Evolutionary conservation across 768 basidiomycete genomes (phyloP), one percentile per base, ranked within the genome.

Genomic region (Filobasidium floriforme): DNA sequence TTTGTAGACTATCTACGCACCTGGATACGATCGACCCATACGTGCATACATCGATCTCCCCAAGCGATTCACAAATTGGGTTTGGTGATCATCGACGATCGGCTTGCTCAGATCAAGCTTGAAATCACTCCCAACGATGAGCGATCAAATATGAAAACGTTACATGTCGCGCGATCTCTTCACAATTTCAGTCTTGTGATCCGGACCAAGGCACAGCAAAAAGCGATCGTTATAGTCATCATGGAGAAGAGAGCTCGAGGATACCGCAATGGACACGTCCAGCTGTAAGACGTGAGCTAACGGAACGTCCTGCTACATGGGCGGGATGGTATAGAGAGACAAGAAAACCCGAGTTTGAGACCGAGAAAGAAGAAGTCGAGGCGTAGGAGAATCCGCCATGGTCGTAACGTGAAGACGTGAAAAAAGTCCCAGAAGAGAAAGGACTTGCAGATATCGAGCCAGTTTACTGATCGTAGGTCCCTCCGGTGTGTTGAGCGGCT

Each of bases 401-500:
- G 46, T 49, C 46, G 46, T 49, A 49, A 49, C 46, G 46, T 49
- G 14, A 49, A 49, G 46, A 49, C 46, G 46, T 49, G 46, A 49
- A 49, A 49, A 22, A 14, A 28, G 14, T 24, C 18, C 4, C 5
- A 57, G 15, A n/a, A 26, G 54, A 57, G 15, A 26, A 26, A 26
- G n/a, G 6, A 15, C 24, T 51, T 12, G 54, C 5, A 49, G 15
- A 49, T 49, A 9, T 28, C 54, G 54, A n/a, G 12, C 14, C 7
- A 24, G 12, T 18, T n/a, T 22, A 37, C 19, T 60, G 41, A 26
- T 60, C 59, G 59, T 60, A 60, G n/a, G 62, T 63, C 24, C 62
- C 62, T 26, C 62, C 62, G 40, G 62, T 63, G 40, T 63, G 62
- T 63, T 63, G 62, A 28, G 62, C 46, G 40, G 62, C 62, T 63